Conservation (phyloP, 2,329 filamentous ascomycete genomes). For the Epichloe elymi region DNA sequence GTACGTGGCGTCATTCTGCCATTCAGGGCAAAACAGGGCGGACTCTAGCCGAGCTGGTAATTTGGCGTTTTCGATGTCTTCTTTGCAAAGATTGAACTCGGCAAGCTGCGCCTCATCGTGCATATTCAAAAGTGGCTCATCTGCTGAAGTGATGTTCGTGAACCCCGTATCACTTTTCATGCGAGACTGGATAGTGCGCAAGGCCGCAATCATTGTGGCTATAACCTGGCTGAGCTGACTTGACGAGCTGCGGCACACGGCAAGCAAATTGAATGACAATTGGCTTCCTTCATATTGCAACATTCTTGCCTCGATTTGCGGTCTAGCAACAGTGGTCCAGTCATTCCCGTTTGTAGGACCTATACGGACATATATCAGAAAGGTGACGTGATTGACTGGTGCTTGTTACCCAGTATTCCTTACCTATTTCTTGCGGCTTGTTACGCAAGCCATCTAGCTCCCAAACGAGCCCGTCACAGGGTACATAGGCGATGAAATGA, state of each 20-base stretch:
- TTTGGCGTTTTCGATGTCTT: conserved; percentile 12
- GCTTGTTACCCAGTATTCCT: neutral
- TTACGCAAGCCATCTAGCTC: conserved; percentile 75
- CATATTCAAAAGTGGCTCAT: conserved; percentile 12
- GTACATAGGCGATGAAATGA: conserved; percentile 85
- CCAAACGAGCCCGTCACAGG: conserved; percentile 63
- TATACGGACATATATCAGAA: neutral
- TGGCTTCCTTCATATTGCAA: conserved; percentile 48
- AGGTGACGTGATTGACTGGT: neutral
- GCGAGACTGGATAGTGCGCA: conserved; percentile 24
- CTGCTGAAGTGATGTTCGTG: conserved; percentile 10
- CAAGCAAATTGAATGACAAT: conserved; percentile 65
- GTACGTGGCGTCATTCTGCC: conserved; percentile 16
- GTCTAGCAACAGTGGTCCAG: conserved; percentile 55
- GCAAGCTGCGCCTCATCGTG: conserved; percentile 14
- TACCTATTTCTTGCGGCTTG: conserved; percentile 40
- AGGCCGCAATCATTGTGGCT: conserved; percentile 25
- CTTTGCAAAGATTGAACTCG: conserved; percentile 17
- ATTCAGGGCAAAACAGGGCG: conserved; percentile 5
- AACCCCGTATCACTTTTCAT: conserved; percentile 12
- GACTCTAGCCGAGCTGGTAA: conserved; percentile 9
- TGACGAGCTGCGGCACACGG: conserved; percentile 56
- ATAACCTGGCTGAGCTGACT: conserved; percentile 33
- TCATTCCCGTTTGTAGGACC: conserved; percentile 21
- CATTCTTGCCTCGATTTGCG: conserved; percentile 57